Base-by-base conservation (phyloP, 495 filamentous ascomycete genomes). In the Trypethelium eluteriae region DNA sequence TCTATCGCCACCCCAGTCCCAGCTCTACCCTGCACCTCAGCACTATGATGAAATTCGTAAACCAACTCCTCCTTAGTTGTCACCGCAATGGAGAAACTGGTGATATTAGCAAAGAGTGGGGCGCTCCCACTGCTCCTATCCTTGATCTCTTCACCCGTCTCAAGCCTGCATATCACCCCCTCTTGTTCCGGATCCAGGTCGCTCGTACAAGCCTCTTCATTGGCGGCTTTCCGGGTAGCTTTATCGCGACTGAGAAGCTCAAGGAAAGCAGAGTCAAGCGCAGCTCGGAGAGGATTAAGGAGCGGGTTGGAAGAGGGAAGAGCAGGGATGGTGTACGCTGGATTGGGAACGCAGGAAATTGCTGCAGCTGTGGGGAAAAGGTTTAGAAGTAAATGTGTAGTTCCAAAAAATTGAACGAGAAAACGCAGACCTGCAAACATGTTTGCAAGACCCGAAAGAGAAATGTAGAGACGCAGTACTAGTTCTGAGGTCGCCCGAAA, bases 31-130 rank as follows among this genome's bases (percentile, higher is more conserved):
- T 53, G 49, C 5, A 53, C 5, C 49, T 53, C 12, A 5, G 53
- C 53, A 36, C 53, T 59, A 36, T 59, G 53, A 59, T 59, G 53
- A 18, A 18, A 59, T 14, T 59, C 53, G 25, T 32, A 59, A 2
- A 59, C n/a, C 53, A 7, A 35, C 1, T 36, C 53, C 32, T 59
- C 53, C n/a, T 32, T 11, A 10, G 53, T 59, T 6, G 53, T 59
- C 25, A 59, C 53, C 6, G 53, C 18, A 36, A 59, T 14, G 5
- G 53, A 59, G 53, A 59, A 59, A 14, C 53, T 59, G 5, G 53
- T 59, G 3, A 59, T 32, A 2, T 59, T 59, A 7, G 53, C 53
- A 7, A 34, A 59, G n/a, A 59, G 49, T 25, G 49, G 18, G 34
- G 25, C 25, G 25, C 25, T 25, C 25, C 25, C 25, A 25, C 25